Conservation (phyloP, 2,329 filamentous ascomycete species). For the Grosmannia huntii region DNA sequence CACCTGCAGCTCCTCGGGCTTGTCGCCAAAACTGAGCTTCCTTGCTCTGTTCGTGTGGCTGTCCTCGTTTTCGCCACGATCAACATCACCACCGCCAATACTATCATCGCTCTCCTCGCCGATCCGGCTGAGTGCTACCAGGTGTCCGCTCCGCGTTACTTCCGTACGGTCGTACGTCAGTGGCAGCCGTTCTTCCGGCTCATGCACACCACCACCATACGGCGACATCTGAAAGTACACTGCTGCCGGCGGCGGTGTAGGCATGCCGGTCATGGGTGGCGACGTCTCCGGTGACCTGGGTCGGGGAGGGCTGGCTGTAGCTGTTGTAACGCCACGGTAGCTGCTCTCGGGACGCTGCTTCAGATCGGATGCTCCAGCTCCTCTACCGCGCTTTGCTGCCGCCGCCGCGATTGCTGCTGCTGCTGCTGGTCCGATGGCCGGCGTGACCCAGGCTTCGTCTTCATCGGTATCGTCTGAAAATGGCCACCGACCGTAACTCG, state of each 20-base stretch:
- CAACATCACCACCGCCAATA: constrained; percentile 4
- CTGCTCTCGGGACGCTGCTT: neutral
- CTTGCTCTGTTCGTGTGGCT: neutral
- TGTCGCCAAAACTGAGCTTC: neutral
- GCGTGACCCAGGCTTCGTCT: neutral
- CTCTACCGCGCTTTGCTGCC: neutral
- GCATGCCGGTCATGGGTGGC: neutral
- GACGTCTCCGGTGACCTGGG: neutral
- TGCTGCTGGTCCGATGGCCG: neutral
- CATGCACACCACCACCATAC: constrained; percentile 12
- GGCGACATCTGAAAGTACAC: constrained; percentile 6
- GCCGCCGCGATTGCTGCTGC: neutral
- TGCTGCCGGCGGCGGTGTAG: neutral
- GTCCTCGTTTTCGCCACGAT: neutral
- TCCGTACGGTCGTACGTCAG: constrained; percentile 32
- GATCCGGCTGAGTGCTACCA: constrained; percentile 25
- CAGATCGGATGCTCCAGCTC: neutral
- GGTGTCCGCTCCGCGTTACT: constrained; percentile 27
- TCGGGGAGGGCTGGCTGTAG: neutral
- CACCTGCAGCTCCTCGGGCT: neutral
- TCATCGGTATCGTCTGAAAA: neutral
- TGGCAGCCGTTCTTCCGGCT: constrained; percentile 21
- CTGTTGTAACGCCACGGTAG: neutral
- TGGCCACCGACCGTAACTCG: neutral
- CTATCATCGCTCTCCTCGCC: constrained; percentile 19